These are phyloP conservation scores for Vachellia collinsii DNA, from an alignment of 306 rosid genomes.

Conservation along the genomic window DNA sequence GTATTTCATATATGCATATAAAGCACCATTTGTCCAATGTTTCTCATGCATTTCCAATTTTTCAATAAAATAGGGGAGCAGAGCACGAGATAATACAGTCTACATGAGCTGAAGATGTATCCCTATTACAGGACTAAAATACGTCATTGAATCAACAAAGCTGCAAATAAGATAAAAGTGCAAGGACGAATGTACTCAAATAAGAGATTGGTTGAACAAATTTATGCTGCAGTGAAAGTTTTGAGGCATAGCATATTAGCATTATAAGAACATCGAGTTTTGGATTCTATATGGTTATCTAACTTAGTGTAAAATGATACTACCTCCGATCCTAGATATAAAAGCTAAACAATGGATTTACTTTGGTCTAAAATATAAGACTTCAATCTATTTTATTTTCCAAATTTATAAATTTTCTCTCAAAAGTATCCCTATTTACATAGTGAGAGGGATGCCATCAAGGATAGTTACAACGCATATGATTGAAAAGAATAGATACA, in stretches of 20 bases:
- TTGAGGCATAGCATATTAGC: background rate
- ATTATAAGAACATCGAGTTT: background rate
- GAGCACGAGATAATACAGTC: background rate
- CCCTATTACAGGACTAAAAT: conserved; percentile 9
- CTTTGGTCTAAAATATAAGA: too few species aligned
- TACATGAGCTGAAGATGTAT: conserved; percentile 1
- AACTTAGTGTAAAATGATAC: background rate
- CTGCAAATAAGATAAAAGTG: conserved; percentile 2
- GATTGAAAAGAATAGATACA: too few species aligned
- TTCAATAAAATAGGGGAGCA: conserved; percentile 9
- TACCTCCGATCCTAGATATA: too few species aligned
- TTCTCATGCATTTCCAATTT: conserved; percentile 16
- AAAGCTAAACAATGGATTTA: too few species aligned
- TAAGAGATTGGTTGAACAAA: background rate
- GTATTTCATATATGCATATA: background rate
- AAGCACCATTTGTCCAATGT: conserved; percentile 12
- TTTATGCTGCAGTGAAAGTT: background rate
- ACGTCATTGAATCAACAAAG: background rate
- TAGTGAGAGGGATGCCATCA: too few species aligned
- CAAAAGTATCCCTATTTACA: too few species aligned
- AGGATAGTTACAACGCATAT: too few species aligned
- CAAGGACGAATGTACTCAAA: background rate
- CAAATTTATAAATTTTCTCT: too few species aligned
- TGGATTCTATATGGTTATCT: background rate
- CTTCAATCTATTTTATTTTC: too few species aligned